phyloP scores from a whole-genome alignment of 1,284 basidiomycete genomes.

The Pseudozyma pruni region DNA sequence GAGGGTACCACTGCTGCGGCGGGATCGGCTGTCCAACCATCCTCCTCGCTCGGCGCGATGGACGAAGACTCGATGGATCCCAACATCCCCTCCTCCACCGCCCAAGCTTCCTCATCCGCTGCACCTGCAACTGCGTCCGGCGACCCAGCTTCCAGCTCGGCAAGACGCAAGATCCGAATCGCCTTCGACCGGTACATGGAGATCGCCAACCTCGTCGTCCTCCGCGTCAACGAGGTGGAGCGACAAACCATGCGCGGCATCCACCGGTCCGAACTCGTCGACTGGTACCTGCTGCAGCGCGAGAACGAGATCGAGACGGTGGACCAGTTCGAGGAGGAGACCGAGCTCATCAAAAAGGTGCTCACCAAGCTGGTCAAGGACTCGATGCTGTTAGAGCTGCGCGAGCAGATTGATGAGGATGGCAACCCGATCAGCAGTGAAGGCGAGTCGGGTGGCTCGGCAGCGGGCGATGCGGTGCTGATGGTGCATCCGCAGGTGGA shows the following conservation, averaged over 20 bases:
- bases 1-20: conserved; percentile 1
- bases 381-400: conserved; percentile 63
- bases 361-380: conserved; percentile 88
- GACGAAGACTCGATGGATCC: conserved; percentile 72
- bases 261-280: conserved; percentile 80
- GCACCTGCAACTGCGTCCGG: conserved; percentile 36
- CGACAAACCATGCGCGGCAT: conserved; percentile 80
- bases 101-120: conserved; percentile 63
- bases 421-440: conserved; percentile 38
- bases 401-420: conserved; percentile 46
- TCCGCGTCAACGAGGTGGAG: conserved; percentile 84
- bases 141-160: conserved; percentile 22
- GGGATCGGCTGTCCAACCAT: conserved; percentile 17
- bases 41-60: conserved; percentile 43
- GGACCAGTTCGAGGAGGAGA: conserved; percentile 91
- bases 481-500: conserved; percentile 63
- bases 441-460: conserved; percentile 26
- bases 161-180: conserved; percentile 78
- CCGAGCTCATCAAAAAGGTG: conserved; percentile 88
- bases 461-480: conserved; percentile 37
- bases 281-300: conserved; percentile 90
- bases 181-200: conserved; percentile 94
- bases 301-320: conserved; percentile 85
- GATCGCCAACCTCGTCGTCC: conserved; percentile 86
- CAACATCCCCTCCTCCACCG: conserved; percentile 72